Conservation (phyloP, 352 stramenopile genomes). For the Phytophthora lateralis region DNA sequence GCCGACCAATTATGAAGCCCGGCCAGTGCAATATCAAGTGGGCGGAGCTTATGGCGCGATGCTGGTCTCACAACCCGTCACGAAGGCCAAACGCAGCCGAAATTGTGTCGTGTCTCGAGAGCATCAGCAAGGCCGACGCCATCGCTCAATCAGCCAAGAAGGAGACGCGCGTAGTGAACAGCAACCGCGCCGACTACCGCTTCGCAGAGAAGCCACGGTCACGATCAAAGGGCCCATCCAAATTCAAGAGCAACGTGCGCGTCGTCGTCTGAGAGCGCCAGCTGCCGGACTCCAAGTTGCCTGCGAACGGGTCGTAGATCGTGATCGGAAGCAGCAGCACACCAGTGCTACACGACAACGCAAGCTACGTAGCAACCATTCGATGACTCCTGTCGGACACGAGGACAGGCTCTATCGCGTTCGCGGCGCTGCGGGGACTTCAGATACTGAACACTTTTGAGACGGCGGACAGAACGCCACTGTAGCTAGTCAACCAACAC, state of each 20-base stretch:
- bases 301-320: constrained; percentile 8
- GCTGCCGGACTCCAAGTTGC: constrained; percentile 14
- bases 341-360: constrained; percentile 5
- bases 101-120: constrained; percentile 83
- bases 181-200: constrained; percentile 81
- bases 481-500: constrained; percentile 31
- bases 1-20: constrained; percentile 76
- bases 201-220: constrained; percentile 64
- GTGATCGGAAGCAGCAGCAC: constrained; percentile 16
- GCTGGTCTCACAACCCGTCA: constrained; percentile 81
- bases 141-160: constrained; percentile 71
- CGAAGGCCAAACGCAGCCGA: constrained; percentile 76
- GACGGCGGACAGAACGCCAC: constrained; percentile 15
- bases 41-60: constrained; percentile 83
- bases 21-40: constrained; percentile 84
- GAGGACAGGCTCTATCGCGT: background rate
- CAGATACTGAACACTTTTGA: constrained; percentile 30
- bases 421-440: constrained; percentile 2
- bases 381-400: background rate
- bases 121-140: constrained; percentile 74
- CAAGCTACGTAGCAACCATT: background rate
- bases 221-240: constrained; percentile 48
- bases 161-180: constrained; percentile 72
- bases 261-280: constrained; percentile 37
- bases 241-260: constrained; percentile 77